Evolutionary conservation across 495 filamentous ascomycete species (phyloP).

Genomic region (Hyphodiscus hymeniophilus): DNA sequence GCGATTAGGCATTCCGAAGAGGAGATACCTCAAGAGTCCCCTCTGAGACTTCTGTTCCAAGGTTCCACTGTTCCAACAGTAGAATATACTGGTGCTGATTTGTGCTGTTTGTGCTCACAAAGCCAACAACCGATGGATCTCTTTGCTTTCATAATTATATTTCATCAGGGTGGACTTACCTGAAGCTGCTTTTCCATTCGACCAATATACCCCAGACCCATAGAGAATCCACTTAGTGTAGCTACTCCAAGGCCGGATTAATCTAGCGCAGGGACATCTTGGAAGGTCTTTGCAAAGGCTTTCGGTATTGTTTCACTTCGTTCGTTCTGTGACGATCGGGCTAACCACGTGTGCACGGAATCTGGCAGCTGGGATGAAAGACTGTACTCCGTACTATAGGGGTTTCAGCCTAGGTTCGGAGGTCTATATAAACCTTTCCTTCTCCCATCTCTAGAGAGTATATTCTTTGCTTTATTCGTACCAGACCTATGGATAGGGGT

Average conservation of each 20-base stretch:
- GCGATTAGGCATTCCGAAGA: conserved; percentile 18
- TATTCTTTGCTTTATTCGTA: too few species aligned
- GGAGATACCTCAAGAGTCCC: conserved; percentile 23
- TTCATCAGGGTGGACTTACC: conserved; percentile 36
- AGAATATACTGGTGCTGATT: conserved; percentile 19
- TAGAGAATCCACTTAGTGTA: conserved; percentile 18
- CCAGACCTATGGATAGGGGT: too few species aligned
- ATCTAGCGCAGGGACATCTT: too few species aligned
- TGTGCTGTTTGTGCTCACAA: conserved; percentile 17
- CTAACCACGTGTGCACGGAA: too few species aligned
- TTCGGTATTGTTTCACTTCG: too few species aligned
- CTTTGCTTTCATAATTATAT: conserved; percentile 19
- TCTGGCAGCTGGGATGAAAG: too few species aligned
- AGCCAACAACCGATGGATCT: conserved; percentile 6
- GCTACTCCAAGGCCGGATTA: conserved; percentile 1
- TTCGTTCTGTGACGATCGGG: too few species aligned
- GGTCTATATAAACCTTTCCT: too few species aligned
- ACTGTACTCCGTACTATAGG: too few species aligned
- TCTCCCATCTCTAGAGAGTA: too few species aligned
- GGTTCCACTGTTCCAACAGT: conserved; percentile 30
- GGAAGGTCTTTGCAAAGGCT: too few species aligned
- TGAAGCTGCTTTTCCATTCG: conserved; percentile 30
- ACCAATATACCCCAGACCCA: conserved; percentile 26
- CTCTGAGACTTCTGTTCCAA: conserved; percentile 22
- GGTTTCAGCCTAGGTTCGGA: too few species aligned